phyloP scores from a whole-genome alignment of 2,329 filamentous ascomycete genomes.

The Colletotrichum tanaceti region DNA sequence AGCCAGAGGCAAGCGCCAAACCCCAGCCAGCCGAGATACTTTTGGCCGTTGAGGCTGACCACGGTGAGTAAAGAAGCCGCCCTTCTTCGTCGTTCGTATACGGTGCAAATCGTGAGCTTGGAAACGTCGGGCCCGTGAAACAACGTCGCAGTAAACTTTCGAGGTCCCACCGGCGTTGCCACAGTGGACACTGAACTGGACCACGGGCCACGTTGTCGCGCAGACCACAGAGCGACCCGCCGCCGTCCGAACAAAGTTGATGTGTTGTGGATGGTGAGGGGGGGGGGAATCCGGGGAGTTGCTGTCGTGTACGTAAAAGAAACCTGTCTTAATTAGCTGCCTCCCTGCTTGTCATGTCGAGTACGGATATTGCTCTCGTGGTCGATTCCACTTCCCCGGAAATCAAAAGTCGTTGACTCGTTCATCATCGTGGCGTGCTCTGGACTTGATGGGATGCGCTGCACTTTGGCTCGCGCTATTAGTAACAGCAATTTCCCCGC shows the following conservation, averaged over 20 bases:
- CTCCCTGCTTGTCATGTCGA: background rate
- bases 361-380: constrained; percentile 12
- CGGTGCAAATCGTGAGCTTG: background rate
- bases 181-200: constrained; percentile 14
- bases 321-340: constrained; percentile 14
- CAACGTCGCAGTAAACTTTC: constrained; percentile 24
- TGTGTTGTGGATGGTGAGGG: constrained; percentile 35
- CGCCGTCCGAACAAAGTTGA: constrained; percentile 33
- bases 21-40: background rate
- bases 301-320: constrained; percentile 34
- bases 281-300: constrained; percentile 30
- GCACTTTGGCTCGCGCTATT: constrained; percentile 20
- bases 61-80: background rate
- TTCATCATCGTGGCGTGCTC: constrained; percentile 16
- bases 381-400: constrained; percentile 31
- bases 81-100: background rate
- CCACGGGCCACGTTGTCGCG: background rate
- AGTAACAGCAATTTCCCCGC: constrained; percentile 26
- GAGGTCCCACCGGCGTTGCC: constrained; percentile 13
- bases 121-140: background rate
- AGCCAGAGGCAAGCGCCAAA: background rate
- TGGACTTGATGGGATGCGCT: background rate
- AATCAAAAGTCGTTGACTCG: background rate
- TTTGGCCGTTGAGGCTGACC: background rate
- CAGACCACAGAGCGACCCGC: constrained; percentile 25